Evolutionary conservation across 495 filamentous ascomycete genomes (phyloP).

Genomic region (Neurospora sublineolata): DNA sequence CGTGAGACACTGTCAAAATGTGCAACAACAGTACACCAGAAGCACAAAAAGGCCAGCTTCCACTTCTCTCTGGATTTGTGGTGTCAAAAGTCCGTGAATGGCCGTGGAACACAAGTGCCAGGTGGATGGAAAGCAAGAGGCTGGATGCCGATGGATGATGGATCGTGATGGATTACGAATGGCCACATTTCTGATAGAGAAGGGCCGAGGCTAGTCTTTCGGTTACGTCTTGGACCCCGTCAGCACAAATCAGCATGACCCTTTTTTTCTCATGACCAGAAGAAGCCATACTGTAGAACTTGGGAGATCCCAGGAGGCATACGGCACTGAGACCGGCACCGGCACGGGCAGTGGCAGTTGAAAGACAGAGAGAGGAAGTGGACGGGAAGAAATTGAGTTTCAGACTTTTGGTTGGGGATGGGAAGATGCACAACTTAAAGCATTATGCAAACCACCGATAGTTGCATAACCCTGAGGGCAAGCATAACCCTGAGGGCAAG

Average conservation of each 20-base stretch:
- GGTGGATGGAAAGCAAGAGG: background rate
- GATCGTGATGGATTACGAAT: background rate
- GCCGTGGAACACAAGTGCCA: background rate
- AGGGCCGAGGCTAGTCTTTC: background rate
- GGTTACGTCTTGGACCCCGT: background rate
- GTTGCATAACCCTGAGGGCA: background rate
- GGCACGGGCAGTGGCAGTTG: background rate
- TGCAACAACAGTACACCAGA: background rate
- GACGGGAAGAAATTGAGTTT: background rate
- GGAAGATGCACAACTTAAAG: background rate
- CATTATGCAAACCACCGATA: background rate
- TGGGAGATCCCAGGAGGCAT: background rate
- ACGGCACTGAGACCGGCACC: background rate
- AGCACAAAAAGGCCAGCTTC: background rate
- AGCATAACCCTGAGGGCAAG: background rate
- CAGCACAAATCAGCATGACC: background rate
- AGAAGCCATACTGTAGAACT: background rate
- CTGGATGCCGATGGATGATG: background rate
- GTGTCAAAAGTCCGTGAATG: background rate
- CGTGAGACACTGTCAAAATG: background rate
- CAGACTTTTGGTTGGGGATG: background rate
- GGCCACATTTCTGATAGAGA: background rate
- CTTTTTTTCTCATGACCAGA: background rate
- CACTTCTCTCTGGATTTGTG: background rate
- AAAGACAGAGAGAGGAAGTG: background rate